phyloP scores from a whole-genome alignment of 139 green algal species.

The Pedinophyceae sp. region DNA sequence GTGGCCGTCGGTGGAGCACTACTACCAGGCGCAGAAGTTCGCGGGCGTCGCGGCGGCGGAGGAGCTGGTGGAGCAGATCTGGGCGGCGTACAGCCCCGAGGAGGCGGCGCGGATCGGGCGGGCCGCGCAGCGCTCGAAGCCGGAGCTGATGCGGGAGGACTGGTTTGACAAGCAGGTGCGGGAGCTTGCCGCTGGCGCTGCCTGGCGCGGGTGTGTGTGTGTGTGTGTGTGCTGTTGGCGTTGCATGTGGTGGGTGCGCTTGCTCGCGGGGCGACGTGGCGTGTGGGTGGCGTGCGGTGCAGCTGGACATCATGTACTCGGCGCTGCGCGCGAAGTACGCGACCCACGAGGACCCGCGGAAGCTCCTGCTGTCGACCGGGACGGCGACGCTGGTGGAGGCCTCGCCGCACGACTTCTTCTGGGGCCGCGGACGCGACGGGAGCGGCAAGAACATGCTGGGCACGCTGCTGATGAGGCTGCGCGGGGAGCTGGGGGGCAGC shows the following conservation, averaged over 20 bases:
- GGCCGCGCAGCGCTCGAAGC: slow-evolving; percentile 30
- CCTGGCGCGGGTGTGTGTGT: too few species aligned
- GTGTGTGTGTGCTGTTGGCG: too few species aligned
- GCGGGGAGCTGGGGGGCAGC: too few species aligned
- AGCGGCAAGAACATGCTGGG: slow-evolving; percentile 74
- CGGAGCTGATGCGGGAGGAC: slow-evolving; percentile 57
- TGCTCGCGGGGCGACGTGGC: too few species aligned
- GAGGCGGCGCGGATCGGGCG: slow-evolving; percentile 71
- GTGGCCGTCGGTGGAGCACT: slow-evolving; percentile 81
- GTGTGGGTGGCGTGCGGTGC: slow-evolving; percentile 27
- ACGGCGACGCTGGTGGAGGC: slow-evolving; percentile 42
- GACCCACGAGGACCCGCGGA: slow-evolving; percentile 36
- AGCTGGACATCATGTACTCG: slow-evolving; percentile 65
- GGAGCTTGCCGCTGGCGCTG: too few species aligned
- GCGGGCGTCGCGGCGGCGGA: slow-evolving; percentile 19
- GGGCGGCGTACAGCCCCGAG: slow-evolving; percentile 53
- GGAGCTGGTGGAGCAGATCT: slow-evolving; percentile 46
- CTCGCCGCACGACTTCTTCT: slow-evolving; percentile 73
- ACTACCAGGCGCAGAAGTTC: slow-evolving; percentile 84
- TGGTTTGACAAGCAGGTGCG: too few species aligned
- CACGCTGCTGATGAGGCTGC: slow-evolving; percentile 64
- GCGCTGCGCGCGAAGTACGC: slow-evolving; percentile 73
- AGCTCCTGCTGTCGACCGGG: slow-evolving; percentile 59
- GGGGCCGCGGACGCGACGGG: slow-evolving; percentile 69
- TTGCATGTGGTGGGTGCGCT: too few species aligned